These are phyloP conservation scores for Flaveria sonorensis DNA, from an alignment of 129 eudicot genomes.

Conservation along the genomic window DNA sequence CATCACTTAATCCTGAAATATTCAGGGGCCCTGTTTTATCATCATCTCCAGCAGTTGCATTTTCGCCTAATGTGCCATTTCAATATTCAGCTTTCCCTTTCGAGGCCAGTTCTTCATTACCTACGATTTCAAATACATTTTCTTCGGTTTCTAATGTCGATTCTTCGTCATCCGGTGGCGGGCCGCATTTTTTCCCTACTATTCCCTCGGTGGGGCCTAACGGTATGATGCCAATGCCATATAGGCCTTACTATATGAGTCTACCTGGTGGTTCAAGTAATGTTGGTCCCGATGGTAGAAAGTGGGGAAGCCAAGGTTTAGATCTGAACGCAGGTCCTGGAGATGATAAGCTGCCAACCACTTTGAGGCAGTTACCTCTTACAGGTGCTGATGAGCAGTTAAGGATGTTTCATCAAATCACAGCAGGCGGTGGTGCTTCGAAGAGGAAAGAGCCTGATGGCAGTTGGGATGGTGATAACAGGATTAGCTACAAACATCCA, in stretches of 20 bases:
- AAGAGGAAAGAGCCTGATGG: slow-evolving; percentile 91
- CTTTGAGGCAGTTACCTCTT: slow-evolving; percentile 56
- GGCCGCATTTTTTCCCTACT: slow-evolving; percentile 56
- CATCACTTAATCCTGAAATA: slow-evolving; percentile 53
- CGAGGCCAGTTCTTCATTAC: slow-evolving; percentile 62
- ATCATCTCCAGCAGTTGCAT: slow-evolving; percentile 82
- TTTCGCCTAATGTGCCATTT: slow-evolving; percentile 49
- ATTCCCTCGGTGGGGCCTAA: slow-evolving; percentile 56
- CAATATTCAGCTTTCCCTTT: slow-evolving; percentile 72
- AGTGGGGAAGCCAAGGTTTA: slow-evolving; percentile 72
- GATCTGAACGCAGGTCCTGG: slow-evolving; percentile 90
- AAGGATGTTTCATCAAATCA: slow-evolving; percentile 47
- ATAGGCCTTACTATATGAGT: slow-evolving; percentile 58
- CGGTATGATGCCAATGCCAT: slow-evolving; percentile 53
- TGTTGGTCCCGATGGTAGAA: slow-evolving; percentile 55
- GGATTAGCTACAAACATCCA: slow-evolving; percentile 59
- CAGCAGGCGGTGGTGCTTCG: slow-evolving; percentile 49
- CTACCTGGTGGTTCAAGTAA: slow-evolving; percentile 60
- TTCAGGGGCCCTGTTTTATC: slow-evolving; percentile 67
- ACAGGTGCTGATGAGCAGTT: slow-evolving; percentile 66
- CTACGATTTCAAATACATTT: slow-evolving; percentile 58
- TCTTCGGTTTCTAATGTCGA: slow-evolving; percentile 68
- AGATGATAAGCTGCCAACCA: slow-evolving; percentile 52
- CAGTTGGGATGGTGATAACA: slow-evolving; percentile 70
- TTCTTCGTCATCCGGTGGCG: slow-evolving; percentile 62